Base-by-base conservation (phyloP, 768 basidiomycete genomes). In the Lentinula lateritia region DNA sequence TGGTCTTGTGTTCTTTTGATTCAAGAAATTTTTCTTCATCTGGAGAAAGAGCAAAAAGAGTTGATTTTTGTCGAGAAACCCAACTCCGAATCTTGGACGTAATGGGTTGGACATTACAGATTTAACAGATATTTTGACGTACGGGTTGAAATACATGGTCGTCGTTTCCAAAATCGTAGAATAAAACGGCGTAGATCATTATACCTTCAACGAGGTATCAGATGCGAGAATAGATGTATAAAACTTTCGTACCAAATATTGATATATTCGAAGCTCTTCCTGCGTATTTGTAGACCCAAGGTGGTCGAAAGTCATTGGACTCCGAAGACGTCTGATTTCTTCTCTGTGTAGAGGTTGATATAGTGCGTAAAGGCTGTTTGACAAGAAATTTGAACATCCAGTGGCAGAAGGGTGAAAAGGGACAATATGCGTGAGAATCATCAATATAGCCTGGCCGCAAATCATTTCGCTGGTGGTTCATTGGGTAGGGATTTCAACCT, bases 111-210 rank as follows among this genome's bases (percentile, higher is more conserved):
- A 48, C 23, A 38, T 34, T 4, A 36, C 45, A 5, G 12, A 18
- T 52, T n/a, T 28, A 32, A 55, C 16, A 13, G 18, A 28, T 28
- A 28, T 3, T 28, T 36, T 53, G 15, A 77, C 84, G 69, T 64
- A 88, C 87, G 23, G 85, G 83, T 70, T 79, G 81, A 70, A 88
- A 90, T 32, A 88, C 84, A 69, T 90, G 87, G 23, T 90, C 88
- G 52, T 77, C 75, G n/a, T 87, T 83, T 3, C 88, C 88, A 70
- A 83, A 89, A 69, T 90, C 86, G 55, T 83, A 80, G 60, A 85
- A 71, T 68, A 90, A 86, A 20, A 86, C 74, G 2, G 79, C 79
- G 63, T 89, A 90, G 3, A 84, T 42, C 15, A 76, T 68, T n/a
- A 80, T 73, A 23, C 75, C 87, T 89, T 64, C 6, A 34, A 18